These are phyloP conservation scores for Rhizophagus sp. DNA, from an alignment of 192 early-diverging fungal genomes.

Conservation along the genomic window DNA sequence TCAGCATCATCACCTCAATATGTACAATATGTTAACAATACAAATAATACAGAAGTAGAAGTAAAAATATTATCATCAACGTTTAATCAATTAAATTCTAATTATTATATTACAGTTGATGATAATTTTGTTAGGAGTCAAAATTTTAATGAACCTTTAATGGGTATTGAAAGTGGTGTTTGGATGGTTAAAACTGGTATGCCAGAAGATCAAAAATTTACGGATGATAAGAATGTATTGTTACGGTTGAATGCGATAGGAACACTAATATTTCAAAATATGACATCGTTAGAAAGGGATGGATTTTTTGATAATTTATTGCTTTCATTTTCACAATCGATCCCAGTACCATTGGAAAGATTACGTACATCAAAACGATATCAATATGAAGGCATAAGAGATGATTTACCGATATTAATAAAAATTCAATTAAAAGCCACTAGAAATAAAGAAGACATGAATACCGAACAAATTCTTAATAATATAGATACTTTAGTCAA, in stretches of 20 bases:
- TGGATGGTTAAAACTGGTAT: not conserved
- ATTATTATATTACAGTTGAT: not conserved
- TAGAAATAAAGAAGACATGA: not conserved
- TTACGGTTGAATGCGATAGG: not conserved
- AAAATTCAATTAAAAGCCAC: not conserved
- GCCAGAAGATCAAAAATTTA: not conserved
- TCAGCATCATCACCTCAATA: not conserved
- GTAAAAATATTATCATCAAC: not conserved
- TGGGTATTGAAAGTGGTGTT: not conserved
- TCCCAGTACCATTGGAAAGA: not conserved
- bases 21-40: not conserved
- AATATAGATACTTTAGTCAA: constrained; percentile 6
- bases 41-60: not conserved
- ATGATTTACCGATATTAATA: not conserved
- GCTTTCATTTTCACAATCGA: not conserved
- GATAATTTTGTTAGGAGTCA: not conserved
- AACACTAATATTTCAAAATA: not conserved
- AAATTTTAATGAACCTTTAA: not conserved
- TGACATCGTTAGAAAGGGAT: not conserved
- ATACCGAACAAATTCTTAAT: not conserved
- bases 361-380: not conserved
- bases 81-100: not conserved
- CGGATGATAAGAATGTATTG: not conserved
- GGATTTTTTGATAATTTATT: not conserved
- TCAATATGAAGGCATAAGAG: not conserved